Evolutionary conservation across 148 eudicot species (phyloP), one percentile per base, ranked within the genome.

Genomic region (Hydrangea macrophylla): DNA sequence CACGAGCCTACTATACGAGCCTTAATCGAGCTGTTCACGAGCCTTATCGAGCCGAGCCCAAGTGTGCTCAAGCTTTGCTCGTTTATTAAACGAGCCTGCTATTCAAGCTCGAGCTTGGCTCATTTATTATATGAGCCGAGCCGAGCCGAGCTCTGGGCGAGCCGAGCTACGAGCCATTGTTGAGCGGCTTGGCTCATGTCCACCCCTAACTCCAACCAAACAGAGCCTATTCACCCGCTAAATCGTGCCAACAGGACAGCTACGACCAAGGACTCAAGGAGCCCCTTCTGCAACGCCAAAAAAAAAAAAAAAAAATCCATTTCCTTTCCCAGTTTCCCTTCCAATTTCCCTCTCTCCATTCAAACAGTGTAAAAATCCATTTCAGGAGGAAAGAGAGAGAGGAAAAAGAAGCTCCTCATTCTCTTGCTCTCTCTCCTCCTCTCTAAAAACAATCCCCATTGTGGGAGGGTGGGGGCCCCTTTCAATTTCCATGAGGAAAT

Each of bases 181-280:
- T n/a, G n/a, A n/a, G n/a, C n/a, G n/a, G n/a, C n/a, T n/a, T n/a
- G n/a, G n/a, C n/a, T n/a, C n/a, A n/a, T n/a, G n/a, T n/a, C n/a
- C n/a, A n/a, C n/a, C n/a, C n/a, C n/a, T n/a, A n/a, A n/a, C n/a
- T n/a, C n/a, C n/a, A n/a, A n/a, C n/a, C n/a, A n/a, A n/a, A n/a
- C n/a, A n/a, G n/a, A n/a, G n/a, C n/a, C n/a, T n/a, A n/a, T n/a
- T 67, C 7, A 8, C 48, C 61, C 64, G 51, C 58, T 55, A 30
- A 69, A 68, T 69, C 58, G 73, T 75, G 76, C 73, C 76, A 71
- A 62, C 73, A 76, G 44, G 79, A 63, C 73, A 64, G 5, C 84
- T 81, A 81, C 62, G 71, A 60, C 73, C 74, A 81, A 70, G 81
- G 84, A 74, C n/a, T n/a, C n/a, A n/a, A n/a, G n/a, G n/a, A n/a